phyloP scores from a whole-genome alignment of 1,139 yeast genomes.

The Yamadazyma triangularis region DNA sequence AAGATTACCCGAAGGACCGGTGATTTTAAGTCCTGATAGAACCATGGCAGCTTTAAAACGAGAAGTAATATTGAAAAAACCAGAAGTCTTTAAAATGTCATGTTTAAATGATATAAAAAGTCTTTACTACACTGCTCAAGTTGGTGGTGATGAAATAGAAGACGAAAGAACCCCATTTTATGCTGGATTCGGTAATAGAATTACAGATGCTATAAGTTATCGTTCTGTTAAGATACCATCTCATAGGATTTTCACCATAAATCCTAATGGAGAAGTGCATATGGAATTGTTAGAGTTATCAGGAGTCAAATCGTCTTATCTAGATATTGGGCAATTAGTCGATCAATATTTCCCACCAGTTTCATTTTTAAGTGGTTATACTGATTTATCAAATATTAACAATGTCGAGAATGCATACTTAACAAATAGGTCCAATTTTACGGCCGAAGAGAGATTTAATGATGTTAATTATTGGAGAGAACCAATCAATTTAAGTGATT shows the following conservation, averaged over 20 bases:
- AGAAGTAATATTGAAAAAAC: constrained; percentile 90
- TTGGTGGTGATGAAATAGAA: constrained; percentile 5
- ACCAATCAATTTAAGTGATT: constrained; percentile 63
- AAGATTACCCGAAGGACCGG: constrained; percentile 86
- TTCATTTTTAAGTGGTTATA: constrained; percentile 30
- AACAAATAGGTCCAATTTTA: constrained; percentile 2
- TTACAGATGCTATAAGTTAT: constrained; percentile 95
- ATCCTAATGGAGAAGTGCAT: constrained; percentile 95
- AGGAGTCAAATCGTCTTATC: constrained; percentile 84
- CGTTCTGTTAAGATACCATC: constrained; percentile 93
- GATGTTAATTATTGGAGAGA: constrained; percentile 94
- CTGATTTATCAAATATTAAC: constrained; percentile 19
- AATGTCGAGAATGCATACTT: constrained; percentile 30
- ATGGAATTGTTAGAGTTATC: constrained; percentile 94
- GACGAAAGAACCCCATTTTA: constrained; percentile 69
- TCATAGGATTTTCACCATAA: constrained; percentile 91
- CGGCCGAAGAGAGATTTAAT: constrained; percentile 60
- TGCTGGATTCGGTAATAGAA: constrained; percentile 97
- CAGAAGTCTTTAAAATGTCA: constrained; percentile 98
- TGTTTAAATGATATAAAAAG: constrained; percentile 83
- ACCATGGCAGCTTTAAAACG: constrained; percentile 92
- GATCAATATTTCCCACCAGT: constrained; percentile 98
- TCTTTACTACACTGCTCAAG: constrained; percentile 40
- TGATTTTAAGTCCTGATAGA: constrained; percentile 90
- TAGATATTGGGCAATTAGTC: constrained; percentile 87